A percentile compares a stretch with the other conserved stretches of the same genome.
These are phyloP conservation scores for Boletus sp. DNA, from an alignment of 1,284 basidiomycete species.

Conservation along the genomic window DNA sequence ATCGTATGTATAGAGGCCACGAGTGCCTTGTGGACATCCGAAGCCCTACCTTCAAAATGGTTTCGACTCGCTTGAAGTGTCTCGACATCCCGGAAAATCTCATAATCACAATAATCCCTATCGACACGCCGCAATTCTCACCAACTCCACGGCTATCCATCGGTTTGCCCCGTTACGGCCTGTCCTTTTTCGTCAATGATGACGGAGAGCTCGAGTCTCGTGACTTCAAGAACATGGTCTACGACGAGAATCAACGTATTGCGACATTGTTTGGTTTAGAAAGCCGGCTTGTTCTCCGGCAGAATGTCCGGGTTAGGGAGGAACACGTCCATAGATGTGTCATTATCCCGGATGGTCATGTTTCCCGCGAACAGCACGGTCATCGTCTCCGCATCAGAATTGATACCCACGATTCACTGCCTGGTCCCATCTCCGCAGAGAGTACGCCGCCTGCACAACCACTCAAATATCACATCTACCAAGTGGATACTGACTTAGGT, in stretches of 20 bases:
- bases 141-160: constrained; percentile 12
- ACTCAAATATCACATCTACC: not conserved
- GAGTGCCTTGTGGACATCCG: not conserved
- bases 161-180: constrained; percentile 36
- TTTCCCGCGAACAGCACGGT: not conserved
- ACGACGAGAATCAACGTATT: constrained; percentile 17
- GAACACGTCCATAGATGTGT: constrained; percentile 24
- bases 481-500: not conserved
- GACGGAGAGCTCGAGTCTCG: constrained; percentile 24
- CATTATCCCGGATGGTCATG: constrained; percentile 42
- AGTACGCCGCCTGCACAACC: not conserved
- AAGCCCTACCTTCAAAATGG: not conserved
- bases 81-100: not conserved
- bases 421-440: too few species aligned
- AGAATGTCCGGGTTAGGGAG: constrained; percentile 3
- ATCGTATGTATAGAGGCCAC: not conserved
- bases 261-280: constrained; percentile 10
- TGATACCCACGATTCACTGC: not conserved
- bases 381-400: not conserved
- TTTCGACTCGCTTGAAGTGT: not conserved
- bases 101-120: not conserved
- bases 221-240: constrained; percentile 26
- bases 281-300: constrained; percentile 40
- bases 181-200: constrained; percentile 33
- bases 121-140: not conserved